Percentiles rank a stretch among this genome's conserved stretches.
phyloP scores from a whole-genome alignment of 73 alveolate genomes.

The Breviolum minutum region DNA sequence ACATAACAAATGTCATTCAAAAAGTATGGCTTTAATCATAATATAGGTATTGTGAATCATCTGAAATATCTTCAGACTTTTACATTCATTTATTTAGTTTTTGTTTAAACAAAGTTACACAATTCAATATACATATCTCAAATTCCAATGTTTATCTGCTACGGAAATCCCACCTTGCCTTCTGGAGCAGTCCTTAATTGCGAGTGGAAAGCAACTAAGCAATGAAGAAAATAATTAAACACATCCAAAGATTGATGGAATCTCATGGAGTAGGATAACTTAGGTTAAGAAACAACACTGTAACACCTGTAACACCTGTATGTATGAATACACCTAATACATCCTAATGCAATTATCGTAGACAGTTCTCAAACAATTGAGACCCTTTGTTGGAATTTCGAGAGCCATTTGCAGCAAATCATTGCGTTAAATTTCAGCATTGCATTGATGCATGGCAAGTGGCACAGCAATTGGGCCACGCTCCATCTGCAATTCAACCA shows the following conservation, averaged over 20 bases:
- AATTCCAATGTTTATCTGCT: too few species aligned
- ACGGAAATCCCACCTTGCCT: background rate
- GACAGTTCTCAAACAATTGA: too few species aligned
- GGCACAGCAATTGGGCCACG: slow-evolving; percentile 81
- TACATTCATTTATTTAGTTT: too few species aligned
- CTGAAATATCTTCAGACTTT: background rate
- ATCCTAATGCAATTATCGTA: too few species aligned
- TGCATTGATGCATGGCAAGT: background rate
- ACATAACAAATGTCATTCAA: background rate
- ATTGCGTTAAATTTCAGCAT: too few species aligned
- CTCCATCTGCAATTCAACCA: slow-evolving; percentile 67
- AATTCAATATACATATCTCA: too few species aligned
- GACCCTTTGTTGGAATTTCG: background rate
- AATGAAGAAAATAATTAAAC: too few species aligned
- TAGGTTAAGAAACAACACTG: too few species aligned
- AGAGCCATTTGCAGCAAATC: background rate
- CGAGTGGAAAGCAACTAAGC: background rate
- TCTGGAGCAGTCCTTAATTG: slow-evolving; percentile 37
- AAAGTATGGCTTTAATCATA: background rate
- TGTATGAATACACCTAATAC: too few species aligned
- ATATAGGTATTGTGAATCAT: background rate
- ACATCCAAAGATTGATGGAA: too few species aligned
- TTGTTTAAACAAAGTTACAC: too few species aligned
- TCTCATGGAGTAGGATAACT: too few species aligned
- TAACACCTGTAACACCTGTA: background rate